Evolutionary conservation across 2,329 filamentous ascomycete species (phyloP), one percentile per base, ranked within the genome.

Genomic region (Exophiala lecanii-corni): DNA sequence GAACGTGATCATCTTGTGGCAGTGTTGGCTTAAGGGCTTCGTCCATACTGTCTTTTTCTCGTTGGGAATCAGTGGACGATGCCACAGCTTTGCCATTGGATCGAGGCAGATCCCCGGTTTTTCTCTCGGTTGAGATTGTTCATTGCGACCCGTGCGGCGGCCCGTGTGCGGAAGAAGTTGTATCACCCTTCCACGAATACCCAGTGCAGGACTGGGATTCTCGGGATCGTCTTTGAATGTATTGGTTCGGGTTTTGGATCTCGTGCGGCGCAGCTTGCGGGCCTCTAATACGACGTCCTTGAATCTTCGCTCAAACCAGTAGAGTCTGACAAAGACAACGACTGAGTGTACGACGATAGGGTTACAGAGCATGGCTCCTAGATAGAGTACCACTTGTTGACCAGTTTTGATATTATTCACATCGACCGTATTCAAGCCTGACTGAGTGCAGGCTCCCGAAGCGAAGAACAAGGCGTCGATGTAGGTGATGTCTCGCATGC

Each of bases 291-390:
- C 89, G 52, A 95, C 78, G 56, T 86, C 76, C 60, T 94, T 85
- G 61, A 98, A 97, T 5, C 89, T 80, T 65, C 94, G 95, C 66
- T 98, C 89, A 61, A 98, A 98, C 91, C 91, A 98, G 66, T 95
- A 96, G 2, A 98, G 72, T 18, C 92, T 84, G 10, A 97, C 75
- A 56, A 95, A 91, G 5, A 98, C 92, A 33, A 98, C 88, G 33
- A 79, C 84, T 2, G 85, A 79, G 59, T 94, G 81, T 56, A 95
- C 82, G 35, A 85, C 82, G 49, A 95, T 92, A 0, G 89, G 89
- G 38, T 88, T 94, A 18, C 83, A 81, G 9, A 87, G 56, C 72
- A 88, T 82, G 3, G 83, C 72, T 30, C 86, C 72, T 5, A 89
- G 57, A 56, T 84, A 89, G 18, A 94, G 68, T 38, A 85, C 73